Evolutionary conservation across 352 stramenopile species (phyloP), one percentile per base, ranked within the genome.

Genomic region (Phytophthora crassamura): DNA sequence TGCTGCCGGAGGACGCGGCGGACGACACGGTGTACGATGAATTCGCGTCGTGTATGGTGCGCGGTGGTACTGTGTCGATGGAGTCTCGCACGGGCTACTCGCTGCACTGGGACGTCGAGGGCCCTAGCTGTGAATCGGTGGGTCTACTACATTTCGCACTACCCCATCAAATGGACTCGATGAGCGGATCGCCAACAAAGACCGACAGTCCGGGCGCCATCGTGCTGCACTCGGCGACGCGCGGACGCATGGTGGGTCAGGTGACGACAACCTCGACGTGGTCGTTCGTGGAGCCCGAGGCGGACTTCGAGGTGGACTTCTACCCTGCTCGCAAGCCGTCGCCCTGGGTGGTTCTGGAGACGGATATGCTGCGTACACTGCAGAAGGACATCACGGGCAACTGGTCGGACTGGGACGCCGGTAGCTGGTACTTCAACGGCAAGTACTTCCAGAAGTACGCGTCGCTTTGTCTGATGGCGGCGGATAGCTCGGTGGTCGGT

Each of bases 401-500:
- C 3, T 88, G 81, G 81, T 53, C 32, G 5, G 63, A 34, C 16
- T 71, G 84, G 35, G 30, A 65, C 25, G 54, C 74, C 15, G 69
- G 68, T 9, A 86, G 76, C 42, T 88, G 82, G 72, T 90, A 90
- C 67, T 90, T 78, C 59, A 88, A 76, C 34, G 81, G 81, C 61
- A 90, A 90, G 60, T 67, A 67, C 14, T 81, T 75, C 51, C 81
- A 90, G 64, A 90, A 90, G 77, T 88, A 88, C 54, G 81, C 81
- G 30, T 86, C 81, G 28, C 56, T 89, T 33, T 89, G 80, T 49
- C 58, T 89, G 22, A 84, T 89, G 70, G 80, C 77, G 0, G 64
- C 72, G 3, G 74, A 89, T 34, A 39, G 18, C 1, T 62, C 67
- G 7, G 49, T 89, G 20, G 61, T 82, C 0, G 75, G 77, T 10